Conservation (phyloP, 139 green algal genomes). For the Zygnema cylindricum region DNA sequence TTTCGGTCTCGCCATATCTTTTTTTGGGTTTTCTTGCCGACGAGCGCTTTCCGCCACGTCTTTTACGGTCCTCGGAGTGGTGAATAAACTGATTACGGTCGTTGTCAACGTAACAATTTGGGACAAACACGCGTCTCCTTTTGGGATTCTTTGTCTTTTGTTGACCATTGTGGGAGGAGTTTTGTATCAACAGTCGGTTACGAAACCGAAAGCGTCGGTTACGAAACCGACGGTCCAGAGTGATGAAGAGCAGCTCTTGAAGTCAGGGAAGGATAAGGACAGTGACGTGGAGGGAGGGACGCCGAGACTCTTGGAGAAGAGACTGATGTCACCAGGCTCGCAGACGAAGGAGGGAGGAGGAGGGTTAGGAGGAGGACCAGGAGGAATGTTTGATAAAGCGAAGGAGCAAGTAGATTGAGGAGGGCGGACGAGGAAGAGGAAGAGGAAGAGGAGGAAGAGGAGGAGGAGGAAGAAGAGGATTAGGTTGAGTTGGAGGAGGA, state of each 20-base stretch:
- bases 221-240: neutral
- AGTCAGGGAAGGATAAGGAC: neutral
- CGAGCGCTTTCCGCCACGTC: conserved; percentile 75
- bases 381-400: neutral
- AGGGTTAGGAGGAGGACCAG: too few species aligned
- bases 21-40: conserved; percentile 76
- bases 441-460: neutral
- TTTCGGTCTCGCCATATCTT: conserved; percentile 74
- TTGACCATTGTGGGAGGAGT: conserved; percentile 64
- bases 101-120: conserved; percentile 76
- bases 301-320: neutral
- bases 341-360: neutral
- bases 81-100: conserved; percentile 85
- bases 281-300: neutral
- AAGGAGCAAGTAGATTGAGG: neutral
- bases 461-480: neutral
- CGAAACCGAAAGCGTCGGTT: neutral
- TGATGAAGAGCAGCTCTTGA: neutral
- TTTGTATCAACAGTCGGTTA: conserved; percentile 56
- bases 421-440: neutral
- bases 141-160: conserved; percentile 61
- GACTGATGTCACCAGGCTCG: neutral
- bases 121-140: conserved; percentile 72
- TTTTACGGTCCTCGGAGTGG: conserved; percentile 84
- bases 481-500: neutral